A percentile compares a stretch with the other conserved stretches of the same genome.
phyloP scores from a whole-genome alignment of 352 stramenopile species.

The Pythium aphanidermatum region DNA sequence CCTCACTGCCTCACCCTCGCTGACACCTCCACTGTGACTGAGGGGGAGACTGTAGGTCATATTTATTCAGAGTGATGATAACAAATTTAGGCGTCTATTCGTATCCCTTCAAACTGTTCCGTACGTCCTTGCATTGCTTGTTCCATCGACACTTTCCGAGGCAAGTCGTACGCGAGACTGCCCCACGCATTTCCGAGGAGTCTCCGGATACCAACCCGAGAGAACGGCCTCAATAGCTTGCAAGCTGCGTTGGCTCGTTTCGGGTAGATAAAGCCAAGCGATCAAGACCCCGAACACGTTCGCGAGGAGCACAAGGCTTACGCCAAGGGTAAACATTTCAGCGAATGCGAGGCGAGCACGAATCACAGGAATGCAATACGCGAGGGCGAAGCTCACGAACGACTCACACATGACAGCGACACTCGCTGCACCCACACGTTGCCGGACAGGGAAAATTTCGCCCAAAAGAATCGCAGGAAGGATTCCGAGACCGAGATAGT shows the following conservation, averaged over 20 bases:
- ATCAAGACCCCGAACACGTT: constrained; percentile 41
- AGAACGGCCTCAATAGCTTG: constrained; percentile 79
- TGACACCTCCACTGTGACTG: constrained; percentile 3
- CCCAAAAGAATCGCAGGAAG: constrained; percentile 51
- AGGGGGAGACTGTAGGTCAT: no score
- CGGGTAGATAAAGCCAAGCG: constrained; percentile 61
- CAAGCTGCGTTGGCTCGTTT: constrained; percentile 69
- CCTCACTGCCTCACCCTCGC: neutral
- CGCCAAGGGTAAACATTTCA: constrained; percentile 30
- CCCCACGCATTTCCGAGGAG: constrained; percentile 37
- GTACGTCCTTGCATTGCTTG: neutral
- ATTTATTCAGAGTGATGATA: neutral
- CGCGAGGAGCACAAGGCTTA: constrained; percentile 34
- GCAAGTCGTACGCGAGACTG: constrained; percentile 49
- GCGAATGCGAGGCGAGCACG: constrained; percentile 26
- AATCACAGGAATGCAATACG: constrained; percentile 30
- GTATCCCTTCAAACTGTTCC: neutral
- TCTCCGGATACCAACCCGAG: constrained; percentile 65
- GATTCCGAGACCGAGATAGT: constrained; percentile 58
- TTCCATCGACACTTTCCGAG: constrained; percentile 22
- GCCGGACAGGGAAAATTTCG: constrained; percentile 65
- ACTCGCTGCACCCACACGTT: constrained; percentile 57
- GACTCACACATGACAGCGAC: constrained; percentile 59
- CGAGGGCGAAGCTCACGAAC: constrained; percentile 32
- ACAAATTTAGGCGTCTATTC: constrained; percentile 7